A percentile compares a stretch with the other conserved stretches of the same genome.
Conservation (phyloP, 2,329 filamentous ascomycete genomes). For the Ophiostoma ulmi region DNA sequence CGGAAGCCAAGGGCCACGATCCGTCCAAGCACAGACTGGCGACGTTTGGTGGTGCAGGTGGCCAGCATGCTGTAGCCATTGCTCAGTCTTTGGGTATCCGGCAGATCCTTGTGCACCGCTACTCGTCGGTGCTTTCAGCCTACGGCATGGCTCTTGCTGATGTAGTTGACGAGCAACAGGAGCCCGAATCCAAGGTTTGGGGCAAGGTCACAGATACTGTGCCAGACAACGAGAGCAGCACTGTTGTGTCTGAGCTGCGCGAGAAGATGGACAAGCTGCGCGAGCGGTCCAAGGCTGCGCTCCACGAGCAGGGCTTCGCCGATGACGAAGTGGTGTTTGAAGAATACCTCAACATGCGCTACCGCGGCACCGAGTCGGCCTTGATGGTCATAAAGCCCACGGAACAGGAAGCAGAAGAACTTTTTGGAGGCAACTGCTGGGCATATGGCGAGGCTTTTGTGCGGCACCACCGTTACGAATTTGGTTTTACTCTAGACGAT, state of each 20-base stretch:
- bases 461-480: constrained; percentile 84
- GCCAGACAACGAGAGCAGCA: constrained; percentile 33
- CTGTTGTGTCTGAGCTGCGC: constrained; percentile 57
- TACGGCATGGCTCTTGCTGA: constrained; percentile 92
- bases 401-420: constrained; percentile 53
- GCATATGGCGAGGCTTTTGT: constrained; percentile 81
- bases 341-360: constrained; percentile 91
- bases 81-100: constrained; percentile 77
- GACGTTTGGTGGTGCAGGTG: constrained; percentile 86
- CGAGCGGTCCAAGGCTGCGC: constrained; percentile 61
- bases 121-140: constrained; percentile 83
- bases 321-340: constrained; percentile 74
- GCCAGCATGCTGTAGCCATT: constrained; percentile 88
- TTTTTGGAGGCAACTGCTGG: constrained; percentile 64
- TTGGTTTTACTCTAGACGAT: constrained; percentile 80
- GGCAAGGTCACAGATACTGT: neutral
- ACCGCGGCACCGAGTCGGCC: constrained; percentile 83
- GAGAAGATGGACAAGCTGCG: constrained; percentile 74
- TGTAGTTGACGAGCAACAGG: constrained; percentile 85
- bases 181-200: constrained; percentile 63
- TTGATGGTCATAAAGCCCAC: constrained; percentile 80
- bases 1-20: constrained; percentile 87
- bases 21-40: constrained; percentile 85
- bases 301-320: constrained; percentile 74
- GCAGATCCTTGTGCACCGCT: constrained; percentile 79